Conservation (phyloP, 176 grass and related monocot species). For the Chrysopogon serrulatus region DNA sequence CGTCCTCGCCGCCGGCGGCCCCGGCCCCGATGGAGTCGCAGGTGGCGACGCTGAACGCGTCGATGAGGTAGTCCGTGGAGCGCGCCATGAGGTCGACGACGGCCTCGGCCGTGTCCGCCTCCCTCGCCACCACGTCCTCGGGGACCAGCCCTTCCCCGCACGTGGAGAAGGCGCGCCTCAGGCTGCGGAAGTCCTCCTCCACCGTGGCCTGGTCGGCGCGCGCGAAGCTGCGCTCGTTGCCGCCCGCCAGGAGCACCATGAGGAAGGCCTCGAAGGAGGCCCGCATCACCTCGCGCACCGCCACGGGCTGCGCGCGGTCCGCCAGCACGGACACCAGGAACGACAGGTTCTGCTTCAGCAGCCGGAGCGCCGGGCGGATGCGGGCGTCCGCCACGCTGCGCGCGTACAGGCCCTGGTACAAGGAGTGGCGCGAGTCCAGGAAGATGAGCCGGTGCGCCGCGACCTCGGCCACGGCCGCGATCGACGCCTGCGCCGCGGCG, state of each 20-base stretch:
- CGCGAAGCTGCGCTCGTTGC: slow-evolving; percentile 57
- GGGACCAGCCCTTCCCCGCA: slow-evolving; percentile 60
- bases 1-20: not conserved
- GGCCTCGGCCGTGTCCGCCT: slow-evolving; percentile 48
- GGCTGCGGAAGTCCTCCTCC: slow-evolving; percentile 69
- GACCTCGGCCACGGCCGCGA: slow-evolving; percentile 65
- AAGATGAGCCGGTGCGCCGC: slow-evolving; percentile 68
- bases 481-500: slow-evolving; percentile 45
- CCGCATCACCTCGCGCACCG: slow-evolving; percentile 62
- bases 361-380: slow-evolving; percentile 52
- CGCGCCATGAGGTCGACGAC: slow-evolving; percentile 65
- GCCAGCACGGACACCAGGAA: slow-evolving; percentile 56
- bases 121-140: slow-evolving; percentile 54
- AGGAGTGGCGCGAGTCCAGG: slow-evolving; percentile 58
- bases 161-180: slow-evolving; percentile 73
- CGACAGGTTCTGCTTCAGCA: slow-evolving; percentile 71
- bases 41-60: slow-evolving; percentile 51
- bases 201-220: slow-evolving; percentile 49
- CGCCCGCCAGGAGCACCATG: slow-evolving; percentile 72
- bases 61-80: slow-evolving; percentile 58
- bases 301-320: slow-evolving; percentile 61
- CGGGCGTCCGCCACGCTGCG: slow-evolving; percentile 41
- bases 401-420: slow-evolving; percentile 57
- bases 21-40: slow-evolving; percentile 56
- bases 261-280: slow-evolving; percentile 67